Base-by-base conservation (phyloP, 306 rosid genomes). In the Mimosa bimucronata region DNA sequence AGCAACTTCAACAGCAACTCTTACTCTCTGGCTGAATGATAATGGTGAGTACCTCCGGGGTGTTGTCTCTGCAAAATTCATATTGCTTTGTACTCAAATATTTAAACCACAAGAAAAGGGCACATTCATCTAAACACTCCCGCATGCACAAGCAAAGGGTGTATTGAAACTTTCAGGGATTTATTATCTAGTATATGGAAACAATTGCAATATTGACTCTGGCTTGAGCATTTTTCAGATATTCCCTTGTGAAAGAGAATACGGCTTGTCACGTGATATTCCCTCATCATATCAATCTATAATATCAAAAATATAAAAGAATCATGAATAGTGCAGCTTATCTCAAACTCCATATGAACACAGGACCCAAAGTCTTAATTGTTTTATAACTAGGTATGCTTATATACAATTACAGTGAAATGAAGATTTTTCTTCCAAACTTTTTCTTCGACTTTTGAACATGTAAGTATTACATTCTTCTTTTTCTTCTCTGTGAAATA, bases 21-120 rank as follows among this genome's bases (percentile, higher is more conserved):
- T 90, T 84, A 91, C 78, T 89, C 98, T 87, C 76, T 90, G 97
- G 74, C 83, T 79, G 91, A 95, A 95, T 34, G 95, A 90, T 73
- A 95, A 85, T 61, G 90, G 95, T 7, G 96, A 91, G 87, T 95
- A 73, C 82, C 98, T 85, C 79, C 98, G 83, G 61, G 98, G 98
- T 46, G 98, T 95, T 64, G 91, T 81, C 89, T 95, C 98, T 95
- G 97, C 77, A 48, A 58, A 85, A 86, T 71, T 82, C 70, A 82
- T 62, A 83, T 74, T 52, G 77, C 73, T 81, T 60, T 71, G 83
- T 75, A 67, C 62, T 66, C 82, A 75, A 48, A 71, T 55, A 61
- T 61, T 61, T 28, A 61, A 29, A 28, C 67, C 19, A 60, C 34
- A 6, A 61, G 62, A 75, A 34, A 75, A 83, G 34, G 67, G 62